A percentile compares a stretch with the other conserved stretches of the same genome.
Evolutionary conservation across 345 rosid genomes (phyloP).

Genomic region (Hibiscus mutabilis): DNA sequence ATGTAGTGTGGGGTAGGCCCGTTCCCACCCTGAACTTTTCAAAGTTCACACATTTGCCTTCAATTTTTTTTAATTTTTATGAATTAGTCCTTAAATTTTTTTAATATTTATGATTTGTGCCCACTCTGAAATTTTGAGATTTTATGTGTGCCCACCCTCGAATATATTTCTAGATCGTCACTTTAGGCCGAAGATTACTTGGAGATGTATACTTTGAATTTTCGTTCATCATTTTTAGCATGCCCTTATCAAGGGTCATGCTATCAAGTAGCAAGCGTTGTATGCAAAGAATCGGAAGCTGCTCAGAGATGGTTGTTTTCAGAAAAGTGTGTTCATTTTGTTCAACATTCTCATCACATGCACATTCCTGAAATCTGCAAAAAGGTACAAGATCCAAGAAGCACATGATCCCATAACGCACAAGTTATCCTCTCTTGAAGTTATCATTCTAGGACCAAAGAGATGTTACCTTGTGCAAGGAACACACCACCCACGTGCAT

Average conservation of each 20-base stretch:
- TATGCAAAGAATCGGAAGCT: not conserved
- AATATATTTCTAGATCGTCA: too few relatives aligned
- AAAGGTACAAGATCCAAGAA: slow-evolving; percentile 36
- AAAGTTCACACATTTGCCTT: too few relatives aligned
- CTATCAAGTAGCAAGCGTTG: not conserved
- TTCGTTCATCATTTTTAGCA: not conserved
- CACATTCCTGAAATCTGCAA: not conserved
- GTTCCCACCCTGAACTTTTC: too few relatives aligned
- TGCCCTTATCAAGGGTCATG: not conserved
- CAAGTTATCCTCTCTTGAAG: not conserved
- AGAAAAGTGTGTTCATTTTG: not conserved
- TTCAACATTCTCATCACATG: not conserved
- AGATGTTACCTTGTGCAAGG: slow-evolving; percentile 30
- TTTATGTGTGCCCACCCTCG: too few relatives aligned
- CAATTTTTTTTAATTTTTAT: too few relatives aligned
- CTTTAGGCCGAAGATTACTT: not conserved
- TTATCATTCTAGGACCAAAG: not conserved
- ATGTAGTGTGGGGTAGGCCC: too few relatives aligned
- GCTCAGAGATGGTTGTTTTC: not conserved
- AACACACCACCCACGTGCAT: slow-evolving; percentile 12
- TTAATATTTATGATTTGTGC: too few relatives aligned
- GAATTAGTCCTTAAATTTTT: too few relatives aligned
- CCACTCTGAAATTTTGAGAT: too few relatives aligned
- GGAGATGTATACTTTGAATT: not conserved
- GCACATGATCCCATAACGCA: slow-evolving; percentile 30